These are phyloP conservation scores for Pisolithus thermaeus DNA, from an alignment of 1,284 basidiomycete genomes.

Conservation along the genomic window DNA sequence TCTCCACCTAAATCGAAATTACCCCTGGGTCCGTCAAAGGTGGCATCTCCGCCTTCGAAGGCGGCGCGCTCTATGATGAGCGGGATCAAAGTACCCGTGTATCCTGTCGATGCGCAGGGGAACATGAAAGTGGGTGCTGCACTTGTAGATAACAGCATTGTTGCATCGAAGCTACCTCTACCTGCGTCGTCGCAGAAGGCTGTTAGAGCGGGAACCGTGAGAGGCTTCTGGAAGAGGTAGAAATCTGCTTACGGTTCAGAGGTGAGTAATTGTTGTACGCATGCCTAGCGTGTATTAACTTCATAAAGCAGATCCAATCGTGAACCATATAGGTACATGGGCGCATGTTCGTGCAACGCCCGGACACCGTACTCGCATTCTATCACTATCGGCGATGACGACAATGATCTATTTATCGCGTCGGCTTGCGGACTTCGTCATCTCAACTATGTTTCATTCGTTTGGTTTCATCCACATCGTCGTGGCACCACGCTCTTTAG, in stretches of 20 bases:
- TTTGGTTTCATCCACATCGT: not conserved
- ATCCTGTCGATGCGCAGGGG: not conserved
- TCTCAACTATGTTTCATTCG: not conserved
- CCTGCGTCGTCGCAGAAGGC: slow-evolving; percentile 14
- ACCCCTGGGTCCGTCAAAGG: slow-evolving; percentile 14
- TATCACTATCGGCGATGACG: not conserved
- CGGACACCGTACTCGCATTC: too few species aligned
- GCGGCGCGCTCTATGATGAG: slow-evolving; percentile 3
- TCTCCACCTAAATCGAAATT: slow-evolving; percentile 16
- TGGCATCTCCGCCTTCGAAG: slow-evolving; percentile 6
- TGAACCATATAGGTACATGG: not conserved
- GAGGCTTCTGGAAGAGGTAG: slow-evolving; percentile 28
- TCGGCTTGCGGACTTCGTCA: not conserved
- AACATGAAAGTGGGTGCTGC: not conserved
- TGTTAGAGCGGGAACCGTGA: slow-evolving; percentile 23
- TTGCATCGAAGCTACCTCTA: slow-evolving; percentile 21
- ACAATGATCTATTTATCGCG: slow-evolving; percentile 2
- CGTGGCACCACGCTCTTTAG: not conserved
- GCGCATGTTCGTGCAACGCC: too few species aligned
- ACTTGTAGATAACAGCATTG: not conserved
- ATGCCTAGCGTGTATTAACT: too few species aligned
- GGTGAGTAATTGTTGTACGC: not conserved
- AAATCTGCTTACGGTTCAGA: slow-evolving; percentile 3
- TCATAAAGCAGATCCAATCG: not conserved
- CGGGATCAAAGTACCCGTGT: not conserved